Conservation (phyloP, 2,329 filamentous ascomycete genomes). For the Metarhizium robertsii region DNA sequence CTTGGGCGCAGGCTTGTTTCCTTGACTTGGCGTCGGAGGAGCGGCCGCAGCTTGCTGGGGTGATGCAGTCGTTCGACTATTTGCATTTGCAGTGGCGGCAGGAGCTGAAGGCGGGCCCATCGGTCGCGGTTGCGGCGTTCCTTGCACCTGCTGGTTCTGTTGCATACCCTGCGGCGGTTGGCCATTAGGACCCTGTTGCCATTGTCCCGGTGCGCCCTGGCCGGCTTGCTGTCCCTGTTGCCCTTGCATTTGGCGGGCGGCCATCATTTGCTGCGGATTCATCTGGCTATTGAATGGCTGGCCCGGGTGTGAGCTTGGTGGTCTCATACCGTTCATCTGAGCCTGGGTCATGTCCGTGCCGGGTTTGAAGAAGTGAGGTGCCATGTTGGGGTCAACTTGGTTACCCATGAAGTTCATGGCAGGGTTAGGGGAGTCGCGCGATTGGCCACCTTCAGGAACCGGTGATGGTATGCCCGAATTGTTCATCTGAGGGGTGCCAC, state of each 20-base stretch:
- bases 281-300: conserved; percentile 49
- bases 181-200: conserved; percentile 31
- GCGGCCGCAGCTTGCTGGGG: conserved; percentile 56
- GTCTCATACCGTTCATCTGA: conserved; percentile 59
- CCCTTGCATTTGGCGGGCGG: conserved; percentile 30
- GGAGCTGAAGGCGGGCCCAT: conserved; percentile 61
- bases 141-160: conserved; percentile 42
- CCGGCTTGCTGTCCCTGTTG: conserved; percentile 21
- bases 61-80: conserved; percentile 48
- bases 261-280: conserved; percentile 53
- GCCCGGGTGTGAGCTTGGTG: conserved; percentile 58
- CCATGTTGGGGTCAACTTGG: conserved; percentile 53
- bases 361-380: conserved; percentile 47
- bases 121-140: conserved; percentile 61
- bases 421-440: conserved; percentile 54
- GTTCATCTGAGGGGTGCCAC: conserved; percentile 65
- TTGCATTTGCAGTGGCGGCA: conserved; percentile 34
- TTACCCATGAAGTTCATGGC: conserved; percentile 54
- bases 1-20: conserved; percentile 65
- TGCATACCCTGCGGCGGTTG: conserved; percentile 31
- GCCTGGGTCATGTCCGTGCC: conserved; percentile 42
- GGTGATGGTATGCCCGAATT: conserved; percentile 61
- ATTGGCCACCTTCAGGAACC: conserved; percentile 59
- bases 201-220: conserved; percentile 25
- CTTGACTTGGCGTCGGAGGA: conserved; percentile 67